Evolutionary conservation across 1,284 basidiomycete genomes (phyloP), one percentile per base, ranked within the genome.

Genomic region (Vanrija sp.): DNA sequence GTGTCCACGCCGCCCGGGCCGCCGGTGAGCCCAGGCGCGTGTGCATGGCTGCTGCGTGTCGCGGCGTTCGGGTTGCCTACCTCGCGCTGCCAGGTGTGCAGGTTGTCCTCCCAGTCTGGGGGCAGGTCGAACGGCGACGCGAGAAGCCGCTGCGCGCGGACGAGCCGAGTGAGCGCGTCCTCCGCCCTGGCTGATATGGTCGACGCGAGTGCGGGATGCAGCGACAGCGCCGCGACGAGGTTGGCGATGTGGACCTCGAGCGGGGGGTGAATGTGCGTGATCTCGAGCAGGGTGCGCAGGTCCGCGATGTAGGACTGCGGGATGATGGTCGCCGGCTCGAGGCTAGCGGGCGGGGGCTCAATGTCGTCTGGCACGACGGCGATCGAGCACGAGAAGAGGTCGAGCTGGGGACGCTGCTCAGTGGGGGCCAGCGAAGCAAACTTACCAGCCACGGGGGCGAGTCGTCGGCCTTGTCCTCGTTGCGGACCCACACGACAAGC

Each of bases 221-320:
- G 45, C 0, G 63, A 62, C 3, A 68, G 47, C 2, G 71, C 71
- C 0, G 72, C 72, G 38, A 72, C 44, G 46, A 76, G 64, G 46
- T 74, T 73, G 38, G 66, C 62, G 44, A 73, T 64, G 63, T 74
- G 68, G 5, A 64, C 60, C 14, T 52, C 29, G 5, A 76, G 65
- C 0, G 72, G 69, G 0, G 74, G 68, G 56, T 70, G 67, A 43
- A 74, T 68, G 52, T 73, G 68, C 3, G 68, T 70, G 38, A 64
- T 68, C n/a, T 65, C 61, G 3, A 74, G 62, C 2, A 74, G 61
- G 6, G 55, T 40, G 34, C 54, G 46, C 9, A 76, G 58, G 39
- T 61, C 55, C 3, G 44, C 19, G 18, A 73, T 60, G 57, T 71
- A 73, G 58, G 61, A 40, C 3, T 18, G 3, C 1, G 67, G 60